These are phyloP conservation scores for Kwoniella bestiolae DNA, from an alignment of 768 basidiomycete genomes.

Conservation along the genomic window DNA sequence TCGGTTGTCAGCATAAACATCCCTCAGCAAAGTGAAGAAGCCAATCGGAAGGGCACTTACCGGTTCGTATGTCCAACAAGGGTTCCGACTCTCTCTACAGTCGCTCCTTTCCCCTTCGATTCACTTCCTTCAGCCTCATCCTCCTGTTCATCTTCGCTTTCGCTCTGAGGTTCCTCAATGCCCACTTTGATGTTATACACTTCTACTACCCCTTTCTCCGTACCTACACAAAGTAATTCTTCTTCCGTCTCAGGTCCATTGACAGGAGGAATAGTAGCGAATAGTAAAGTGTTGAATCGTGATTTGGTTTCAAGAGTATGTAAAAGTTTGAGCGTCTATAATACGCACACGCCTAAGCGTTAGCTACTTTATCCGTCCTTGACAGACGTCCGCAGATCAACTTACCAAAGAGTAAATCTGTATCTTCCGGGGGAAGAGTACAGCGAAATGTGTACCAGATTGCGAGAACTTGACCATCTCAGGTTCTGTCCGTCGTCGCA, in stretches of 20 bases:
- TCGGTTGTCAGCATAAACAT: constrained; percentile 9
- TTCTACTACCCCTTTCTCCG: constrained; percentile 86
- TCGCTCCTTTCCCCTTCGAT: constrained; percentile 25
- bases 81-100: constrained; percentile 59
- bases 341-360: not conserved
- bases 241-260: constrained; percentile 59
- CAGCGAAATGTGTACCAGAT: constrained; percentile 75
- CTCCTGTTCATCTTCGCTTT: constrained; percentile 38
- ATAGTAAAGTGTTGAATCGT: constrained; percentile 81
- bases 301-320: constrained; percentile 76
- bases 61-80: constrained; percentile 86
- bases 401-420: constrained; percentile 81
- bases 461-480: constrained; percentile 89
- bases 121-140: constrained; percentile 36
- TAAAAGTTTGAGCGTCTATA: constrained; percentile 76
- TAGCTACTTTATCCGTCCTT: not conserved
- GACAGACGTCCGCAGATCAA: not conserved
- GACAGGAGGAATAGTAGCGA: constrained; percentile 65
- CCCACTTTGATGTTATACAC: constrained; percentile 65
- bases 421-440: constrained; percentile 74
- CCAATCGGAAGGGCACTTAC: constrained; percentile 61
- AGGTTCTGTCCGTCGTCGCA: constrained; percentile 66
- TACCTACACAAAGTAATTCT: constrained; percentile 73
- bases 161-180: constrained; percentile 58
- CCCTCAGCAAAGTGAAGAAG: not conserved